Percentiles rank a stretch among this genome's conserved stretches.
These are phyloP conservation scores for Candida palmyrensis DNA, from an alignment of 805 yeast genomes.

Conservation along the genomic window DNA sequence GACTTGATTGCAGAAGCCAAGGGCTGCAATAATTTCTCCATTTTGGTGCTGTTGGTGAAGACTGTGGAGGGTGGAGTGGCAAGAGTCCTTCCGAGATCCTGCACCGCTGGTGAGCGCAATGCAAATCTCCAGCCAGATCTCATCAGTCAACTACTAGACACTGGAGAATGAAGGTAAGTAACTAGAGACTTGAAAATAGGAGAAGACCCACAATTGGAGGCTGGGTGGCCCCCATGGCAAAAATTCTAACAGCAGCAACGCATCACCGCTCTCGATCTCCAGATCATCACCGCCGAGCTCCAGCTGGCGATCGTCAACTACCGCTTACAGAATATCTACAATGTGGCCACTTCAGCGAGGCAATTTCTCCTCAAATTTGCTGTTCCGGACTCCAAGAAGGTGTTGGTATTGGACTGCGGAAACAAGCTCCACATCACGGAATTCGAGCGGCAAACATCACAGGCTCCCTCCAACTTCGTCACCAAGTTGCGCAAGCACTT, in stretches of 20 bases:
- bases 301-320: conserved; percentile 51
- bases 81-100: too few species aligned
- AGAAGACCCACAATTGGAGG: too few species aligned
- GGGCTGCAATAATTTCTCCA: conserved; percentile 18
- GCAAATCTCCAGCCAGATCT: too few species aligned
- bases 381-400: conserved; percentile 74
- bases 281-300: conserved; percentile 65
- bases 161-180: too few species aligned
- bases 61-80: too few species aligned
- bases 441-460: conserved; percentile 75
- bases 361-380: conserved; percentile 78
- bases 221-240: too few species aligned
- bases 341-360: conserved; percentile 63
- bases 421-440: conserved; percentile 73
- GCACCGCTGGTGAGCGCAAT: too few species aligned
- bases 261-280: conserved; percentile 77
- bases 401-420: conserved; percentile 80
- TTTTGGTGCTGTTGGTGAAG: too few species aligned
- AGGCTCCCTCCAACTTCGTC: conserved; percentile 80
- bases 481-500: conserved; percentile 82
- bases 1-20: conserved; percentile 24
- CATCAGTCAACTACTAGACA: too few species aligned
- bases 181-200: too few species aligned
- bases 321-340: conserved; percentile 81
- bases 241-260: too few species aligned